Evolutionary conservation across 2,329 filamentous ascomycete genomes (phyloP), one percentile per base, ranked within the genome.

Genomic region (Pseudogymnoascus sp.): DNA sequence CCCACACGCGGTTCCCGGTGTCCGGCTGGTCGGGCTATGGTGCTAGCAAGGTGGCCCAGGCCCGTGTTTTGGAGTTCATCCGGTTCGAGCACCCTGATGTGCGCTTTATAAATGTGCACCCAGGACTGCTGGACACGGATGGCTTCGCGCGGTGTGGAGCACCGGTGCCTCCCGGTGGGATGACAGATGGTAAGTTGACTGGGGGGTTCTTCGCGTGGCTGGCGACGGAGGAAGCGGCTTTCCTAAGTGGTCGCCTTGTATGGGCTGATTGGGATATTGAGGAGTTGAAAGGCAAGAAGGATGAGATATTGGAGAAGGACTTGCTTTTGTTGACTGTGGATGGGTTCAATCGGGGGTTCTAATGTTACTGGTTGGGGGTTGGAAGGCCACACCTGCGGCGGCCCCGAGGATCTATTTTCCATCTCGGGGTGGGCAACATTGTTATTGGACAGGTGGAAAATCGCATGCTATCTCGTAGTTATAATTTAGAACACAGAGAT

Each of bases 181-280:
- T 12, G 39, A 25, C 39, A 1, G 48, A 62, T 60, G 60, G 42
- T 1, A 25, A 39, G 7, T 27, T 64, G n/a, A 39, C 62, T 2
- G 62, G 48, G 1, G n/a, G 37, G 10, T 62, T 59, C 25, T 36
- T 39, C 5, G 60, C 60, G 7, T 64, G 62, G 62, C 25, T 61
- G 31, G 42, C 48, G 8, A 64, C 29, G 12, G 31, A 73, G 1
- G 78, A 80, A 62, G 74, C 73, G 0, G 66, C 67, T 0, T 78
- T 77, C 60, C 64, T 78, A 25, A 72, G 73, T 63, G 75, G 75
- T 1, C 67, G 73, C 9, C 73, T 68, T 63, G 66, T 76, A 5
- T 74, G 71, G 69, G 69, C 71, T 1, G 71, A 73, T 40, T 77
- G 75, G 75, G 76, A 78, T 69, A 74, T 77, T 3, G 71, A 76